Evolutionary conservation across 345 rosid species (phyloP).

Genomic region (Linum usitatissimum): DNA sequence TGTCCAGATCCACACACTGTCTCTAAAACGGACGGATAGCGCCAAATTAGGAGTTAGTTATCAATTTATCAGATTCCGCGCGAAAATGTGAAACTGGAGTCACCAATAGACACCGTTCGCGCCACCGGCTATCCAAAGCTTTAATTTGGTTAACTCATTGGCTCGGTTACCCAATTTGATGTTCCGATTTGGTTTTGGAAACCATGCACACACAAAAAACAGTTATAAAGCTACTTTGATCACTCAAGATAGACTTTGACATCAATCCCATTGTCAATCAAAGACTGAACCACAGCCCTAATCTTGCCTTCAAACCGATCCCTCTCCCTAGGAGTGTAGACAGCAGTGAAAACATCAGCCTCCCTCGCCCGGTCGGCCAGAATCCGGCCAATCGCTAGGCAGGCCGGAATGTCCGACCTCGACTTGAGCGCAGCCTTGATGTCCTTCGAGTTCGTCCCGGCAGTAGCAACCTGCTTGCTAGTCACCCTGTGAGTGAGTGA

Average conservation of each 20-base stretch:
- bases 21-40: no score
- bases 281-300: conserved; percentile 83
- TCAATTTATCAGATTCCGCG: no score
- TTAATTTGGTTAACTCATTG: no score
- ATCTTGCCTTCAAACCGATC: conserved; percentile 96
- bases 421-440: conserved; percentile 74
- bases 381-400: conserved; percentile 66
- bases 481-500: conserved; percentile 88
- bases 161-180: no score
- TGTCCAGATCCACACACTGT: no score
- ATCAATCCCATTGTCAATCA: conserved; percentile 78
- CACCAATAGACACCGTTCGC: no score
- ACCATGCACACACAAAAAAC: not conserved
- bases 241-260: conserved; percentile 70
- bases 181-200: no score
- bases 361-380: conserved; percentile 77
- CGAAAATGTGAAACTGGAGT: no score
- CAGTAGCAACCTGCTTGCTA: conserved; percentile 84
- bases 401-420: conserved; percentile 82
- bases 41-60: no score
- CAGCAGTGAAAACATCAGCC: conserved; percentile 78
- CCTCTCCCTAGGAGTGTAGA: conserved; percentile 75
- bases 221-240: conserved; percentile 5
- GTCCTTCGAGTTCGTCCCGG: conserved; percentile 94
- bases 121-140: no score